Conservation (phyloP, 768 basidiomycete species). For the Boletellus ananiceps region DNA sequence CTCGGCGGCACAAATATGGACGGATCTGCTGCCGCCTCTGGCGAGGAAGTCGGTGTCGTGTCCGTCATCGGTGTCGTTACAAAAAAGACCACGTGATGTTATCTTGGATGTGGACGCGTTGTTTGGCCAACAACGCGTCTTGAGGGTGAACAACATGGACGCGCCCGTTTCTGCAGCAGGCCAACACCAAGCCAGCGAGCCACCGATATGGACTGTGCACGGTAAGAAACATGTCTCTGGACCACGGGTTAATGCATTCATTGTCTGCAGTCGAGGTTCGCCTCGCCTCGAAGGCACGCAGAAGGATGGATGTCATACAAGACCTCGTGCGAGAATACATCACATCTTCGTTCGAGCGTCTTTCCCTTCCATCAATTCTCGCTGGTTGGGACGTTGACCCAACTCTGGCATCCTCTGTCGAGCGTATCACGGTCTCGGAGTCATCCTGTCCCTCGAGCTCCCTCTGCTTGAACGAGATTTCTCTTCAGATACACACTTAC, state of each 20-base stretch:
- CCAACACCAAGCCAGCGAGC: conserved; percentile 3
- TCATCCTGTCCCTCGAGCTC: conserved; percentile 56
- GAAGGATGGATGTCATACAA: conserved; percentile 73
- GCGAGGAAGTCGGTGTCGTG: conserved; percentile 9
- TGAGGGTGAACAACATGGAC: conserved; percentile 11
- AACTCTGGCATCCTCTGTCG: conserved; percentile 68
- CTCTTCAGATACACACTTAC: conserved; percentile 84
- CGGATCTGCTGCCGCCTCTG: conserved; percentile 34
- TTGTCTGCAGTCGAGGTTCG: conserved; percentile 72
- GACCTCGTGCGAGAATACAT: conserved; percentile 56
- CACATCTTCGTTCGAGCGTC: conserved; percentile 52
- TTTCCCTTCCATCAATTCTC: conserved; percentile 66
- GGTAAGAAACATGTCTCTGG: conserved; percentile 35
- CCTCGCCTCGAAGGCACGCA: conserved; percentile 59
- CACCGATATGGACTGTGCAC: conserved; percentile 59
- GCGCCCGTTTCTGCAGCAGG: not conserved
- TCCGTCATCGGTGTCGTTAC: conserved; percentile 23
- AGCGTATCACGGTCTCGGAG: conserved; percentile 71
- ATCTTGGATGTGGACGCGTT: conserved; percentile 46
- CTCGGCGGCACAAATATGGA: conserved; percentile 55
- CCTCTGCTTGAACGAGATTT: conserved; percentile 51
- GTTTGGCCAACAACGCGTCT: conserved; percentile 33
- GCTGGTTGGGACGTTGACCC: conserved; percentile 77
- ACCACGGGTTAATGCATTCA: not conserved
- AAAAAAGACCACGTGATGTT: conserved; percentile 30